Evolutionary conservation across 169 alveolate species (phyloP).

Genomic region (Plasmodium vinckei): DNA sequence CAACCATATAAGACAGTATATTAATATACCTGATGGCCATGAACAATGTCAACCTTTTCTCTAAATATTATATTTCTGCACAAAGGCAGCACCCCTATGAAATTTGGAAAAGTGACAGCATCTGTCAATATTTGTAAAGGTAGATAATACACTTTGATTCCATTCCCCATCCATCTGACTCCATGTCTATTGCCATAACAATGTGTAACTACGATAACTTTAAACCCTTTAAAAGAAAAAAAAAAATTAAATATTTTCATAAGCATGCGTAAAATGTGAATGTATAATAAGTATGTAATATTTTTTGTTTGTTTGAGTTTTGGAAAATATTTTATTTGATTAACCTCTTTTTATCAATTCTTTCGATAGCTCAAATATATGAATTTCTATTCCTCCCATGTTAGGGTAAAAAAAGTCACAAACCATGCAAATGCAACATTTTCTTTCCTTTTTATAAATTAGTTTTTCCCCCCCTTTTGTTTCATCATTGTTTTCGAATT

Average conservation of each 20-base stretch:
- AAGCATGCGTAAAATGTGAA: background rate
- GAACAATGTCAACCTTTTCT: slow-evolving; percentile 96
- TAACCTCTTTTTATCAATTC: slow-evolving; percentile 91
- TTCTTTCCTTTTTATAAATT: slow-evolving; percentile 49
- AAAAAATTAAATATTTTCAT: background rate
- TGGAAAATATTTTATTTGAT: background rate
- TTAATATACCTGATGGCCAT: slow-evolving; percentile 81
- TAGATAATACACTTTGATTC: slow-evolving; percentile 97
- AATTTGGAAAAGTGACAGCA: slow-evolving; percentile 83
- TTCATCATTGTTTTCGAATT: background rate
- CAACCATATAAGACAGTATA: background rate
- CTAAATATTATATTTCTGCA: slow-evolving; percentile 94
- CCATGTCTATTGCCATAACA: slow-evolving; percentile 95
- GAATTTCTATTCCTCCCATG: slow-evolving; percentile 99
- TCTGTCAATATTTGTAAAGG: slow-evolving; percentile 92
- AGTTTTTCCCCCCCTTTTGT: background rate
- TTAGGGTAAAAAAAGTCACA: slow-evolving; percentile 96
- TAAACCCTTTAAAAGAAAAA: slow-evolving; percentile 89
- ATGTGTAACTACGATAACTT: slow-evolving; percentile 97
- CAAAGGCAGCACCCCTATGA: slow-evolving; percentile 79
- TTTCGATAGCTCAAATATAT: slow-evolving; percentile 96
- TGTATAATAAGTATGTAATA: background rate
- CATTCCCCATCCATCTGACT: slow-evolving; percentile 97
- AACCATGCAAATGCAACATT: slow-evolving; percentile 75
- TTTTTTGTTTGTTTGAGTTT: background rate